Conservation (phyloP, 106 monocot genomes). For the Platanthera zijinensis region DNA sequence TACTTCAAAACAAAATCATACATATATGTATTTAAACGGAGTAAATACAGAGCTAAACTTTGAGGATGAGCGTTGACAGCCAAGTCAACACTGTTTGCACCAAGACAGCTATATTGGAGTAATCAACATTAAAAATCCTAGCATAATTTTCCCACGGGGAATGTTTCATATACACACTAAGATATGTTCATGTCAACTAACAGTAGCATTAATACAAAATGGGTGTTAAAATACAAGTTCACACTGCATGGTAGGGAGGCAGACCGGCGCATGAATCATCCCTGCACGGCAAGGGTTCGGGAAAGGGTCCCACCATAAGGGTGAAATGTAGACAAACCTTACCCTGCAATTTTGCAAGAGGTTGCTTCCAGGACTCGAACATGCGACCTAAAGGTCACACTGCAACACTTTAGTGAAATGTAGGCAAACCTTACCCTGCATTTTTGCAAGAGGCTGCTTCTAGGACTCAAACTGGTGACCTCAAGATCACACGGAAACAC, state of each 20-base stretch:
- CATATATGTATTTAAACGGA: neutral
- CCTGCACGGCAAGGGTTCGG: too few species aligned
- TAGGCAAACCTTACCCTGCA: too few species aligned
- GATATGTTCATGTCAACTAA: neutral
- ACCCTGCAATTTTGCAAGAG: too few species aligned
- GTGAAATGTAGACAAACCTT: too few species aligned
- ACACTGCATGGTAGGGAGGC: neutral
- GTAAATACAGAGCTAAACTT: neutral
- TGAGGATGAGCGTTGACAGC: neutral
- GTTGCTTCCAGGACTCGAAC: too few species aligned
- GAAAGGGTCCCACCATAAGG: too few species aligned
- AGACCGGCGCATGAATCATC: too few species aligned
- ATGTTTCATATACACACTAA: neutral
- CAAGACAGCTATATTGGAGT: neutral
- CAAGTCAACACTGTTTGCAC: neutral
- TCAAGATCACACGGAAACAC: too few species aligned
- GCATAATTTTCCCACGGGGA: neutral
- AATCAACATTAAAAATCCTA: neutral
- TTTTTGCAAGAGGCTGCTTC: too few species aligned
- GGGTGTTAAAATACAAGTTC: neutral
- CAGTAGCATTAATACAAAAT: neutral
- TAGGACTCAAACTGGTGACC: too few species aligned
- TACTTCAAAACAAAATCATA: neutral
- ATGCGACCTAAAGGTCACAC: too few species aligned
- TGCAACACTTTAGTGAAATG: too few species aligned